Evolutionary conservation across 257 asterid species (phyloP), one percentile per base, ranked within the genome.

Genomic region (Capsicum rhomboideum): DNA sequence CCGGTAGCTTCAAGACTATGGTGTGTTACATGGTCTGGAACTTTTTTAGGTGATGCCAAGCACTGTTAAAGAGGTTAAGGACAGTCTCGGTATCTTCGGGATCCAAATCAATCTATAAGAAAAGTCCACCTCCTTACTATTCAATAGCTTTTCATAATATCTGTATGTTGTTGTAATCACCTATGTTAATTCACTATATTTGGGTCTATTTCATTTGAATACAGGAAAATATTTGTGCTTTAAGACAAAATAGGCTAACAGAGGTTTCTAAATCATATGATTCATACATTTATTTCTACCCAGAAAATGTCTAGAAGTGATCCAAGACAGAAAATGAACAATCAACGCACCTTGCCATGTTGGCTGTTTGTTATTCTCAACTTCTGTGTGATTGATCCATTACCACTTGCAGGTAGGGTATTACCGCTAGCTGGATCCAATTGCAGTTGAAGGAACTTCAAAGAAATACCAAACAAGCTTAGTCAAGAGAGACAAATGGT

Each of bases 401-500:
- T 85, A 34, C 97, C 93, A 84, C 85, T 88, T 17, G 93, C 96
- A 74, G 97, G 94, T 82, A 97, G 98, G 53, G 92, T 89, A 84
- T 86, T 91, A 67, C 96, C 83, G 86, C 97, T 97, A 61, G 99
- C 99, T 77, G 98, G 96, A 46, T 97, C 98, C 97, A 97, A 85
- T 85, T 93, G 96, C 91, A 97, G 85, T 86, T 97, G 99, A 87
- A 97, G 98, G 91, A 95, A 97, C 99, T 97, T 93, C 50, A 83
- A 14, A 77, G 46, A 77, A 52, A 77, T 28, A 4, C 26, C 26
- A 77, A 77, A 50, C 28, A 77, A 75, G 42, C 63, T 8, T 77
- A 77, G 63, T 77, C 46, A 8, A 77, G 18, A 77, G 16, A 77
- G 63, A 77, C 4, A 8, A 77, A 77, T 77, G 63, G 44, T 50